Base-by-base conservation (phyloP, 768 basidiomycete genomes). In the Mycena latifolia region DNA sequence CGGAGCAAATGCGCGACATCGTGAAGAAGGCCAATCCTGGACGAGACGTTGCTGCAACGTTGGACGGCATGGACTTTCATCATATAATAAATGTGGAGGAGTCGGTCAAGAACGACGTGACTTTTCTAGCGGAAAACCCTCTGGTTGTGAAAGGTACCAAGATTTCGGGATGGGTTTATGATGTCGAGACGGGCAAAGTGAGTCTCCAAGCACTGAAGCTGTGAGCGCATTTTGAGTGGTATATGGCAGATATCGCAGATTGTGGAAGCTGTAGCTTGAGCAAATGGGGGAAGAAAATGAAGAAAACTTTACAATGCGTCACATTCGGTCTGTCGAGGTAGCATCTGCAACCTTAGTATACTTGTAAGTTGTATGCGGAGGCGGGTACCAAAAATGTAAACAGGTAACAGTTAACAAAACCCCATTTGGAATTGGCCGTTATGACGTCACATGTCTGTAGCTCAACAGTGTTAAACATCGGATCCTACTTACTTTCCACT, bases 131-230 rank as follows among this genome's bases (percentile, higher is more conserved):
- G 71, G 74, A 74, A 11, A 77, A 79, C 62, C 82, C 84, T 2
- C 76, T 86, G 9, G 70, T 86, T 20, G 67, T 81, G 45, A 73
- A 80, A 41, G 81, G 75, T 46, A 80, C 80, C 11, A 75, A 73
- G 52, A 75, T 86, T 46, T 82, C 82, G 2, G 86, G 85, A 0
- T 86, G 86, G 86, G 74, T 87, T 14, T 83, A 84, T 59, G 82
- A 86, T 52, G 84, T 85, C 18, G 83, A 85, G 70, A 84, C 79
- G 0, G 86, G 86, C 43, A 85, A 82, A 77, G 80, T 85, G 88
- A 43, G 81, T 56, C 24, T 22, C 22, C 22, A 25, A 5, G 2
- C 45, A 24, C 5, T 46, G 11, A 8, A 45, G 11, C 45, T 46
- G 24, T 15, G 10, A 10, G 5, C 24, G 2, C 6, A 12, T 24